Conservation (phyloP, 2,329 filamentous ascomycete genomes). For the Aspergillus fijiensis region DNA sequence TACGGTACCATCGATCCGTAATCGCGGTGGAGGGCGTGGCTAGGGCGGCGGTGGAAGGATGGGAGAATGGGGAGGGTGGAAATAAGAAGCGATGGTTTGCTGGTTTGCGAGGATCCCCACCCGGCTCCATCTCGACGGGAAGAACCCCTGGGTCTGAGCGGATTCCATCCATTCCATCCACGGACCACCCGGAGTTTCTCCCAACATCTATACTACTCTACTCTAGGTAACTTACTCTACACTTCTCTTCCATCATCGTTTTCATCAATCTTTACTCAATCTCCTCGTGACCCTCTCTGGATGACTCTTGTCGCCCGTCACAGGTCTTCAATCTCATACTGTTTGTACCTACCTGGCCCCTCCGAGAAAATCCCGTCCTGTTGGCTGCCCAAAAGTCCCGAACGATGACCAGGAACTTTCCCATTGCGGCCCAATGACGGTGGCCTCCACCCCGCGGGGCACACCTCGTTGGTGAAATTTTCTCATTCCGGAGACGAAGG, state of each 20-base stretch:
- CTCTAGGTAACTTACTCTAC: background rate
- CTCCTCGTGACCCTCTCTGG: background rate
- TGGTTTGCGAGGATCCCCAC: background rate
- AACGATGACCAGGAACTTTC: slow-evolving; percentile 3
- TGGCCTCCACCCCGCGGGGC: slow-evolving; percentile 14
- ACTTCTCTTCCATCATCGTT: background rate
- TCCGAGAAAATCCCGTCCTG: slow-evolving; percentile 11
- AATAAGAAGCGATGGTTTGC: background rate
- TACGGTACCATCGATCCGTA: too few relatives aligned
- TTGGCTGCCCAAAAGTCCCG: slow-evolving; percentile 19
- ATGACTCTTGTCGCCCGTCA: background rate
- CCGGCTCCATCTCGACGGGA: slow-evolving; percentile 6
- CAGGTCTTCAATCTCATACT: slow-evolving; percentile 3
- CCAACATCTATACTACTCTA: background rate
- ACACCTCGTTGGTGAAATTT: slow-evolving; percentile 11
- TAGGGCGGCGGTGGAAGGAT: too few relatives aligned
- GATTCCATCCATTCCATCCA: slow-evolving; percentile 2
- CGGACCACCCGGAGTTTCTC: background rate
- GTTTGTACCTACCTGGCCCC: slow-evolving; percentile 3
- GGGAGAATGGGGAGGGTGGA: background rate
- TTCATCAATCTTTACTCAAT: background rate
- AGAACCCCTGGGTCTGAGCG: slow-evolving; percentile 9
- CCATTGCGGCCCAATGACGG: slow-evolving; percentile 20
- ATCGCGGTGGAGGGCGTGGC: too few relatives aligned
- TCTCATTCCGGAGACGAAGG: slow-evolving; percentile 8